Evolutionary conservation across 306 rosid genomes (phyloP), one percentile per base, ranked within the genome.

Genomic region (Prunus mira): DNA sequence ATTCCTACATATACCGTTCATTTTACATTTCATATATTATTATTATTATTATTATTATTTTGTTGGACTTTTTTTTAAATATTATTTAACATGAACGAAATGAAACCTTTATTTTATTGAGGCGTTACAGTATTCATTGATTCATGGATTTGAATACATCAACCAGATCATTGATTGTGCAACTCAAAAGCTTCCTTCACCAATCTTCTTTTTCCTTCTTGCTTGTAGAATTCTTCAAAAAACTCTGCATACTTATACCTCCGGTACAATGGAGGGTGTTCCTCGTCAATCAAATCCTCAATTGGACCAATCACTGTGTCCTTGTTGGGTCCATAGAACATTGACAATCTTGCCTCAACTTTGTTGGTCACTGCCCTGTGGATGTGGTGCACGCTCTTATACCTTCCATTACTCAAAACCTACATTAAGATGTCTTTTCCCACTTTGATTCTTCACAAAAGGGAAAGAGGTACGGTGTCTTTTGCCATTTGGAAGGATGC

Each of bases 351-450:
- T 19, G 70, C 47, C n/a, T 22, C 65, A 50, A 41, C 8, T 22
- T 78, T 76, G 79, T 88, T 88, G 25, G 88, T 84, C 19, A 88
- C 92, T 2, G 68, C 90, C 80, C 89, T 84, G 15, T 88, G 91
- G 67, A 32, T 32, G 38, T 32, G 38, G 38, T 65, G 84, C 52
- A 90, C 90, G 7, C 91, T 90, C 47, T 67, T 84, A 25, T 74
- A 86, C 76, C 90, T 83, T 77, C 88, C 92, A 76, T 84, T 88
- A 51, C 89, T 82, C 15, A 84, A 30, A 28, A 82, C 89, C 92
- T 83, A 45, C 11, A 32, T 32, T 32, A 4, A 32, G 6, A 32
- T 32, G 6, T 32, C 38, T 4, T 32, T 32, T 32, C 38, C 38
- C 38, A 32, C 38, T 32, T 32, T 32, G 38, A 32, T 32, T 32